Base-by-base conservation (phyloP, 2,329 filamentous ascomycete genomes). In the Alternaria metachromatica region DNA sequence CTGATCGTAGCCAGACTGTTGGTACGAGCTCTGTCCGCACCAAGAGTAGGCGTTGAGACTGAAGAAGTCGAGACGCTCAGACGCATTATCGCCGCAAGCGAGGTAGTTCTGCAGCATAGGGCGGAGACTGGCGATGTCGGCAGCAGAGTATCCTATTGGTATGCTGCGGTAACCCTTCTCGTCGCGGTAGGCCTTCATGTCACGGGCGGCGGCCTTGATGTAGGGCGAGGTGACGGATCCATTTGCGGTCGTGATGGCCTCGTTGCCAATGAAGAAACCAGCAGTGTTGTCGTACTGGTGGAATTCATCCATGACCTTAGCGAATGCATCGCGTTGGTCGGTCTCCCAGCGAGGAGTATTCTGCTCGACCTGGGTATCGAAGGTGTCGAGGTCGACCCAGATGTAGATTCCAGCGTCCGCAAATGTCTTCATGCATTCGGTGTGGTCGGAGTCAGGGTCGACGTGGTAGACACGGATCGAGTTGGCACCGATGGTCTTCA, bases 381-480 rank as follows among this genome's bases (percentile, higher is more conserved):
- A 80, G 6, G 90, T 92, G 74, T 94, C 94, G 64, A 97, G 85
- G 79, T 97, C 94, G 54, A 96, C 86, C 77, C 95, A 90, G 58
- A 93, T 81, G 78, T 97, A 96, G 78, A 97, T 73, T 55, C 72
- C 72, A 45, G 89, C 91, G 72, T 93, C 88, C 12, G 88, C 89
- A 77, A 97, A 92, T 2, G 89, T 90, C 58, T 85, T 85, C 92
- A 97, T 96, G 82, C 93, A 97, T 20, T 86, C 90, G 62, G 87
- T 85, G 80, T 97, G 94, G 77, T 95, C 84, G 30, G 82, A 88
- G 3, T 81, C 78, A 2, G 92, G 83, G 72, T 96, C 90, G 65
- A 97, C 92, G 76, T 97, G 93, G 80, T 97, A 97, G 62, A 96
- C 91, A 61, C 94, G 92, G 74, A 97, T 93, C 28, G 91, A 86